These are phyloP conservation scores for Colletotrichum ledebouriae DNA, from an alignment of 2,329 filamentous ascomycete genomes.

Conservation along the genomic window DNA sequence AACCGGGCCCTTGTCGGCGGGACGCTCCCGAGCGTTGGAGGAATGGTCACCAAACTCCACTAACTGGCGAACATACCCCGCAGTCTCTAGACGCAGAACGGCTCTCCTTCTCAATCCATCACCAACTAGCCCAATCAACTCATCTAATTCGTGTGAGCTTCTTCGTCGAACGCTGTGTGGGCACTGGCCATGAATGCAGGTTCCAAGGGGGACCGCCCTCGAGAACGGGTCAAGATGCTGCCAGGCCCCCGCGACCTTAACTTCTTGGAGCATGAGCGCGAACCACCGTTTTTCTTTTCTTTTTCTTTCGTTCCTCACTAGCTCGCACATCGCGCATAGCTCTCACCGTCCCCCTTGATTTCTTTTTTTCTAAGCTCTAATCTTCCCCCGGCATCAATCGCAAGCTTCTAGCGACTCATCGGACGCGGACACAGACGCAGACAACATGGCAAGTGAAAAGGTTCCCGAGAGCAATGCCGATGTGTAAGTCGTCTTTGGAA, in stretches of 20 bases:
- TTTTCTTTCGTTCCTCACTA: not conserved
- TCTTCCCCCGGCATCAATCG: not conserved
- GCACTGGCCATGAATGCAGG: not conserved
- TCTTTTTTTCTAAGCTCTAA: conserved; percentile 12
- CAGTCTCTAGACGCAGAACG: conserved; percentile 2
- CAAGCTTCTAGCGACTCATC: conserved; percentile 1
- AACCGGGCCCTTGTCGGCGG: conserved; percentile 26
- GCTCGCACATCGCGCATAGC: not conserved
- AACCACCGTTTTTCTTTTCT: not conserved
- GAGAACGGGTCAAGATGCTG: conserved; percentile 29
- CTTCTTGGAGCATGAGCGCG: conserved; percentile 1
- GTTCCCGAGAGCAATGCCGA: conserved; percentile 47
- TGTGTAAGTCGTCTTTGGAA: conserved; percentile 44
- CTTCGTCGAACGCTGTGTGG: conserved; percentile 6
- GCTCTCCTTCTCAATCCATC: conserved; percentile 3
- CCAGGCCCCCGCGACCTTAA: conserved; percentile 11
- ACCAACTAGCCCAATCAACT: conserved; percentile 8
- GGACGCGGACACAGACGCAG: not conserved
- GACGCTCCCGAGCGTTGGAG: conserved; percentile 19
- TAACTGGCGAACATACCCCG: not conserved
- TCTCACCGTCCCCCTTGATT: not conserved
- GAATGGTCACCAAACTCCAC: conserved; percentile 11
- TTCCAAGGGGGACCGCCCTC: not conserved
- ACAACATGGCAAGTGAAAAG: conserved; percentile 31
- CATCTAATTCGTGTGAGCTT: not conserved